Conservation (phyloP, 169 alveolate genomes). For the Babesia divergens region DNA sequence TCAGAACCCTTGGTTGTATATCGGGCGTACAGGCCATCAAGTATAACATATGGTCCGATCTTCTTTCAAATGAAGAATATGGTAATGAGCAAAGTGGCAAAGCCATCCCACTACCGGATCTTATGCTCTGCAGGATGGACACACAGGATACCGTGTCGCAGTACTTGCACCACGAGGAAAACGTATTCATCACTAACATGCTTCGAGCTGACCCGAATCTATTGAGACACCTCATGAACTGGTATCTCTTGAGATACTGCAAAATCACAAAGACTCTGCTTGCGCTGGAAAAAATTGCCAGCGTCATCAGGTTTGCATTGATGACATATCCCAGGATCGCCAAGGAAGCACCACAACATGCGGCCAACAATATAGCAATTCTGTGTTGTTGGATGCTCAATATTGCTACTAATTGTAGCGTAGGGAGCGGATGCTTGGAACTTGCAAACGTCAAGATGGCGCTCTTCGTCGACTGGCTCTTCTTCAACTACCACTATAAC, state of each 20-base stretch:
- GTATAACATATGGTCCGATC: conserved; percentile 61
- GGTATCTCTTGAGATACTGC: conserved; percentile 47
- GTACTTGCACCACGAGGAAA: conserved; percentile 8
- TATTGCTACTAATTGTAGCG: conserved; percentile 25
- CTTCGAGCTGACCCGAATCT: conserved; percentile 4
- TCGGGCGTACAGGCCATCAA: conserved; percentile 66
- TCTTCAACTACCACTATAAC: conserved; percentile 45
- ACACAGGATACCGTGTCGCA: neutral
- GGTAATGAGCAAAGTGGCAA: neutral
- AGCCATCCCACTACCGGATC: neutral
- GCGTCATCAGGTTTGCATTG: conserved; percentile 38
- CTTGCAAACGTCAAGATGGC: conserved; percentile 61
- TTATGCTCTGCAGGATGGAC: neutral
- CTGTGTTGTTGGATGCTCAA: conserved; percentile 38
- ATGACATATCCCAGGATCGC: conserved; percentile 13
- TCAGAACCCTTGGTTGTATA: conserved; percentile 40
- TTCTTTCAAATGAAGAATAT: conserved; percentile 7
- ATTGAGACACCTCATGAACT: conserved; percentile 24
- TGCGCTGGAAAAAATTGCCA: conserved; percentile 49
- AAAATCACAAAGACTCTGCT: conserved; percentile 31
- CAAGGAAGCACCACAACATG: neutral
- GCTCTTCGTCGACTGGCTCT: conserved; percentile 52
- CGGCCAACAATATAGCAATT: neutral
- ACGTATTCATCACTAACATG: neutral
- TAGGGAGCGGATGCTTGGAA: conserved; percentile 50